Evolutionary conservation across 2,329 filamentous ascomycete species (phyloP).

Genomic region (Aschersonia sp.): DNA sequence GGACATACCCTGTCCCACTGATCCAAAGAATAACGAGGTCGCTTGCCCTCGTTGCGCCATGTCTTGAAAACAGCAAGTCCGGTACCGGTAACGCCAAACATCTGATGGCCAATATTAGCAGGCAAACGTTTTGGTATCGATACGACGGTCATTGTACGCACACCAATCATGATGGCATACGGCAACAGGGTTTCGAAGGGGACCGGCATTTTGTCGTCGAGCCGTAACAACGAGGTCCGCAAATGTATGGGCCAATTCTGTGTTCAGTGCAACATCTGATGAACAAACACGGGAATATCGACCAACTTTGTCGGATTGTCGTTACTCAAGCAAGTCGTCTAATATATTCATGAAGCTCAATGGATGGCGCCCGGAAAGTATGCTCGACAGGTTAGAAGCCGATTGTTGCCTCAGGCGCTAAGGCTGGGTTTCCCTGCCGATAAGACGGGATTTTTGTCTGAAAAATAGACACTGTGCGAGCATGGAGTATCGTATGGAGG

Average conservation of each 20-base stretch:
- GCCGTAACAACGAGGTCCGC: conserved; percentile 13
- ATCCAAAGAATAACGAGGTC: conserved; percentile 43
- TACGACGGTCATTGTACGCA: conserved; percentile 22
- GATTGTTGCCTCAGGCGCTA: conserved; percentile 10
- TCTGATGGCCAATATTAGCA: conserved; percentile 24
- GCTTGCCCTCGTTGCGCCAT: conserved; percentile 46
- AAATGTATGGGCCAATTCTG: not conserved
- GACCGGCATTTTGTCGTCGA: conserved; percentile 35
- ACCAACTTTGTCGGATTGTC: too few relatives aligned
- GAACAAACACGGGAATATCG: too few relatives aligned
- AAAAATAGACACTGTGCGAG: not conserved
- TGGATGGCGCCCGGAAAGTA: not conserved
- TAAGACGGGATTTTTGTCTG: not conserved
- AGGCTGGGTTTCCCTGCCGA: conserved; percentile 1
- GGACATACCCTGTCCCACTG: conserved; percentile 47
- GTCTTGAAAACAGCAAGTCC: conserved; percentile 42
- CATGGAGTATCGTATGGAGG: not conserved
- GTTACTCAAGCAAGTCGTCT: not conserved
- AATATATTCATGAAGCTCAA: not conserved
- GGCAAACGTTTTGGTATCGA: not conserved
- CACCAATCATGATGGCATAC: conserved; percentile 48
- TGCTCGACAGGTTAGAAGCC: too few relatives aligned
- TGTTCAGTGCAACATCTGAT: not conserved
- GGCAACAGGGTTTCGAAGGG: conserved; percentile 51
- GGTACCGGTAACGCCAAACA: conserved; percentile 47